These are phyloP conservation scores for Leccinum subrobustum DNA, from an alignment of 1,284 basidiomycete genomes.

Conservation along the genomic window DNA sequence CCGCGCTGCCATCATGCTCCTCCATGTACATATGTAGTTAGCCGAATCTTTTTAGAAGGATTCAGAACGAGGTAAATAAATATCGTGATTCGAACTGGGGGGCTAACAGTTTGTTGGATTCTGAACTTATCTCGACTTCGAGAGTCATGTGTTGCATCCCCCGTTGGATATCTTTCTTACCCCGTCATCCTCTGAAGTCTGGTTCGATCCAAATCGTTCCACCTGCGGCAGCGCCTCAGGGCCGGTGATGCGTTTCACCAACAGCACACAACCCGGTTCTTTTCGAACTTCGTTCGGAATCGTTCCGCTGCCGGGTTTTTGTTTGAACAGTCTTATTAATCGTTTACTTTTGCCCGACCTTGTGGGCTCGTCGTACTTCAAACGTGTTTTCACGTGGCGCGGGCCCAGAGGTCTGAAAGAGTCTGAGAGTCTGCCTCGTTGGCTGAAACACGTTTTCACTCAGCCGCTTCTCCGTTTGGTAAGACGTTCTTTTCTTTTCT, in stretches of 20 bases:
- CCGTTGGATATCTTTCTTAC: not conserved
- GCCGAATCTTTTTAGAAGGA: not conserved
- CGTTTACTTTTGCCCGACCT: not conserved
- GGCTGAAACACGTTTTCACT: not conserved
- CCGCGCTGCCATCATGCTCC: not conserved
- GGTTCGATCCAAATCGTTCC: not conserved
- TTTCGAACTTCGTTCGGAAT: not conserved
- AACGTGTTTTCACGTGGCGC: not conserved
- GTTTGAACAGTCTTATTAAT: not conserved
- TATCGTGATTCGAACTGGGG: not conserved
- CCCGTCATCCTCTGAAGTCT: not conserved
- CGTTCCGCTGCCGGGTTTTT: not conserved
- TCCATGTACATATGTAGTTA: not conserved
- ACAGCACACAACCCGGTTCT: not conserved
- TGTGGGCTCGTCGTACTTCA: not conserved
- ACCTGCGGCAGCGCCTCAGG: not conserved
- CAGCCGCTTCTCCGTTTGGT: constrained; percentile 13
- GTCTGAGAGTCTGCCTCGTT: not conserved
- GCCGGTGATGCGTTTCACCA: not conserved
- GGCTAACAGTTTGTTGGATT: not conserved
- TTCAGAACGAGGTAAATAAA: not conserved
- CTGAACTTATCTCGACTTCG: not conserved
- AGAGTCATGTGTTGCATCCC: not conserved
- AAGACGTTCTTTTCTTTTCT: not conserved
- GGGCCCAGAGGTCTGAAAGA: not conserved